Percentiles rank a stretch among this genome's conserved stretches.
Conservation (phyloP, 73 alveolate genomes). For the Paramecium pentaurelia region DNA sequence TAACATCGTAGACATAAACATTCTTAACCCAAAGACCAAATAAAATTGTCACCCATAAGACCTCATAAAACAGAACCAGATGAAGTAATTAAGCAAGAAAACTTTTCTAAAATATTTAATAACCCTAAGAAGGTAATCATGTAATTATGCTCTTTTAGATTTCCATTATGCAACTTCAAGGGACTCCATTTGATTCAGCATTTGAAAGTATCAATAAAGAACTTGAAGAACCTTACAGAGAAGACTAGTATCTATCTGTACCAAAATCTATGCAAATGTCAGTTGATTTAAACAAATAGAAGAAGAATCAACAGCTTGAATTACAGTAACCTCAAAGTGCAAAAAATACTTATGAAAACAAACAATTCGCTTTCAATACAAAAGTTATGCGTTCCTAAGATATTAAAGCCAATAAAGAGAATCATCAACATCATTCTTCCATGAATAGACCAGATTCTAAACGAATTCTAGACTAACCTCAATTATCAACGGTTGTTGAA, state of each 20-base stretch:
- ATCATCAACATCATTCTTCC: neutral
- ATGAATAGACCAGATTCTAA: neutral
- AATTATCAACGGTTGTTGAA: slow-evolving; percentile 25
- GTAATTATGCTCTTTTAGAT: neutral
- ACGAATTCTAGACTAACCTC: neutral
- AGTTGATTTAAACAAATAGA: neutral
- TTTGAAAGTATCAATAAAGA: slow-evolving; percentile 13
- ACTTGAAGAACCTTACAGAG: neutral
- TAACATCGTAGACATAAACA: neutral
- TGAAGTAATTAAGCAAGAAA: neutral
- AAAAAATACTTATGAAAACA: neutral
- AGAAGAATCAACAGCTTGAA: neutral
- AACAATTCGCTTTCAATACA: neutral
- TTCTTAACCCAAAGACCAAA: neutral
- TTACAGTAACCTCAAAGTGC: neutral
- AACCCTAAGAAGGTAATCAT: neutral
- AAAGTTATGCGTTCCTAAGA: neutral
- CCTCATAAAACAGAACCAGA: slow-evolving; percentile 30
- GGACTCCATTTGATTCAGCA: slow-evolving; percentile 32
- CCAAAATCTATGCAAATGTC: slow-evolving; percentile 10
- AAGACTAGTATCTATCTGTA: neutral
- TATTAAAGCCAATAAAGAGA: neutral
- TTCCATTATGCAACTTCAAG: slow-evolving; percentile 3
- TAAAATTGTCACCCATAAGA: slow-evolving; percentile 15
- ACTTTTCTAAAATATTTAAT: neutral